Evolutionary conservation across 805 yeast genomes (phyloP).

Genomic region (Cephaloascus albidus): DNA sequence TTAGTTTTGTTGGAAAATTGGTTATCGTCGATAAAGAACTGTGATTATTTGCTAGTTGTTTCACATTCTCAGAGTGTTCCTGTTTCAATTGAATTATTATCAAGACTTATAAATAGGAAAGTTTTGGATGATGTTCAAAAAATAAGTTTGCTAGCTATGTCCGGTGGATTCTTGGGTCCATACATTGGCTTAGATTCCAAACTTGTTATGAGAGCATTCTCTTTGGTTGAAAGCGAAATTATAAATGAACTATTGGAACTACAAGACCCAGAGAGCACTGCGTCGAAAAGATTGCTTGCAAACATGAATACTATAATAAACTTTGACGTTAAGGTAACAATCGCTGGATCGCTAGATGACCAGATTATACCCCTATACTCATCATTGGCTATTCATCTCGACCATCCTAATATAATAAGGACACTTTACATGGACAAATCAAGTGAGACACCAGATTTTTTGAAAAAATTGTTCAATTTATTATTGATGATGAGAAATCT

Average conservation of each 20-base stretch:
- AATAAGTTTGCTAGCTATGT: slow-evolving; percentile 26
- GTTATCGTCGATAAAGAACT: slow-evolving; percentile 34
- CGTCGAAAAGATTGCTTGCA: slow-evolving; percentile 29
- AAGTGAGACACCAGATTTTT: slow-evolving; percentile 29
- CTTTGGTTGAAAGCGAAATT: slow-evolving; percentile 35
- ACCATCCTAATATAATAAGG: slow-evolving; percentile 49
- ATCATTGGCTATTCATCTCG: slow-evolving; percentile 41
- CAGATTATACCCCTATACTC: slow-evolving; percentile 43
- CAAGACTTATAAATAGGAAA: slow-evolving; percentile 26
- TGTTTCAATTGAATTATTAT: slow-evolving; percentile 35
- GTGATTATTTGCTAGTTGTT: slow-evolving; percentile 38
- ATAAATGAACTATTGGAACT: slow-evolving; percentile 30
- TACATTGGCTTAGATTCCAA: slow-evolving; percentile 32
- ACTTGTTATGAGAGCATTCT: slow-evolving; percentile 34
- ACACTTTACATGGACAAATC: slow-evolving; percentile 43
- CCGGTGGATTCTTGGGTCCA: slow-evolving; percentile 23
- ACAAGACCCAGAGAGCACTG: slow-evolving; percentile 24
- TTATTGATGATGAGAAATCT: slow-evolving; percentile 40
- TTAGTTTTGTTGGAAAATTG: slow-evolving; percentile 37
- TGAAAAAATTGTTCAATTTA: slow-evolving; percentile 33
- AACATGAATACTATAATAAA: slow-evolving; percentile 31
- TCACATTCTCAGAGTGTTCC: slow-evolving; percentile 49
- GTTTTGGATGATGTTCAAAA: slow-evolving; percentile 9
- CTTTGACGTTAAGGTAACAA: slow-evolving; percentile 31
- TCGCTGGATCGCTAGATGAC: slow-evolving; percentile 44